Base-by-base conservation (phyloP, 192 early-diverging fungal species). In the Backusella parvicylindrica region DNA sequence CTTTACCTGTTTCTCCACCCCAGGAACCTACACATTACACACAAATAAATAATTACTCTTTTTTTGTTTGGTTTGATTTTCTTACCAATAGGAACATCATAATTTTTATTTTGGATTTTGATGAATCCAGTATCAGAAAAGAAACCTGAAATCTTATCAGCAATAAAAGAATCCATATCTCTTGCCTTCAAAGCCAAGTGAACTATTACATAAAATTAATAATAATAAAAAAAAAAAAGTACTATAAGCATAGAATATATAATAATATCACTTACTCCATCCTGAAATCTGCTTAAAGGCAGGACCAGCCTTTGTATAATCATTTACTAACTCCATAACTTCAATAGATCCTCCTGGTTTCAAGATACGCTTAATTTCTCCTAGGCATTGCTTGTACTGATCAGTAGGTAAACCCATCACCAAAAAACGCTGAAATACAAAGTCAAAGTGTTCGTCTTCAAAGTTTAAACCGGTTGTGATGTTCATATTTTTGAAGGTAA, bases 391-490 rank as follows among this genome's bases (percentile, higher is more conserved):
- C 2, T 31, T 37, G 31, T 81, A 81, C 28, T 73, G 67, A 21
- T 74, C 71, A 0, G 47, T 33, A 1, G 79, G 26, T 12, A 81
- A 73, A 3, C 79, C 79, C 79, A 81, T 81, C 1, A 81, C 79
- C n/a, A 81, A 36, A 47, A 76, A 81, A 33, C 79, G 79, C 30
- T 82, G 81, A 15, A 76, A 82, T 12, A 82, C 81, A 71, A 75
- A 82, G 47, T 76, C 77, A 76, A 82, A 82, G 5, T 65, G 63
- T 11, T 69, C 65, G 35, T 78, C 74, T 36, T 78, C 37, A 35
- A 82, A 82, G 0, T 64, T 40, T 23, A 82, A 50, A 6, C 81
- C 77, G 11, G 18, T 75, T 2, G 41, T 60, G 3, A 74, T 74
- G 70, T 82, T 82, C 21, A 60, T 49, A 8, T 64, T 41, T 13